A percentile compares a stretch with the other conserved stretches of the same genome.
Evolutionary conservation across 441 rosid genomes (phyloP).

Genomic region (Oxalis stricta): DNA sequence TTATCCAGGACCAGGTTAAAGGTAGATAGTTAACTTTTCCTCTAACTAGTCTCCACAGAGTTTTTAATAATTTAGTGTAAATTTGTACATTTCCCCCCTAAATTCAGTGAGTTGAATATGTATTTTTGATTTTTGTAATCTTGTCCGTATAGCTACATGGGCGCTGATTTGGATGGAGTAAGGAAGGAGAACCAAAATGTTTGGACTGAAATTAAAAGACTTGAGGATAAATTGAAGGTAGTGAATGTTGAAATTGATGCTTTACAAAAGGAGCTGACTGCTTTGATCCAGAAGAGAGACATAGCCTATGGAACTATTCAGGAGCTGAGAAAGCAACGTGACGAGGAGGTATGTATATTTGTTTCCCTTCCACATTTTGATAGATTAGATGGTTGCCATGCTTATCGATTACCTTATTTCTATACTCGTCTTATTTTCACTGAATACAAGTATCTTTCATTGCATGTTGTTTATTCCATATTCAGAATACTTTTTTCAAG

Average conservation of each 20-base stretch:
- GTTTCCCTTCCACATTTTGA: neutral
- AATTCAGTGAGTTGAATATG: too few relatives aligned
- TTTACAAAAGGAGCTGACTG: slow-evolving; percentile 32
- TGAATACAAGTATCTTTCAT: neutral
- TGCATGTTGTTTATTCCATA: neutral
- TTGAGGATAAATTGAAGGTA: slow-evolving; percentile 25
- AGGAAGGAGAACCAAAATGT: slow-evolving; percentile 51
- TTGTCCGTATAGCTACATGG: slow-evolving; percentile 45
- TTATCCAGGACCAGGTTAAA: slow-evolving; percentile 85
- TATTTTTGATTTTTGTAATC: too few relatives aligned
- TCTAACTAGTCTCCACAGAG: too few relatives aligned
- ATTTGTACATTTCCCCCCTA: too few relatives aligned
- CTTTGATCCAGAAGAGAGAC: slow-evolving; percentile 33
- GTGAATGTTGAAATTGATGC: slow-evolving; percentile 29
- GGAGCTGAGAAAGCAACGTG: slow-evolving; percentile 39
- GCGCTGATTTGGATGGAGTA: slow-evolving; percentile 55
- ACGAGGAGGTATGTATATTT: slow-evolving; percentile 38
- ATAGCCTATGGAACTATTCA: slow-evolving; percentile 30
- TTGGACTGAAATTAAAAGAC: slow-evolving; percentile 26
- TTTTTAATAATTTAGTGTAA: too few relatives aligned
- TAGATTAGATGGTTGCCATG: too few relatives aligned
- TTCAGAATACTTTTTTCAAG: slow-evolving; percentile 35
- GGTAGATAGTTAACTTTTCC: slow-evolving; percentile 28
- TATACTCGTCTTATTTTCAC: neutral
- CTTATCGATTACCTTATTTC: too few relatives aligned